Percentiles rank a stretch among this genome's conserved stretches.
These are phyloP conservation scores for Oryza meyeriana DNA, from an alignment of 176 grass and related monocot genomes.

Conservation along the genomic window DNA sequence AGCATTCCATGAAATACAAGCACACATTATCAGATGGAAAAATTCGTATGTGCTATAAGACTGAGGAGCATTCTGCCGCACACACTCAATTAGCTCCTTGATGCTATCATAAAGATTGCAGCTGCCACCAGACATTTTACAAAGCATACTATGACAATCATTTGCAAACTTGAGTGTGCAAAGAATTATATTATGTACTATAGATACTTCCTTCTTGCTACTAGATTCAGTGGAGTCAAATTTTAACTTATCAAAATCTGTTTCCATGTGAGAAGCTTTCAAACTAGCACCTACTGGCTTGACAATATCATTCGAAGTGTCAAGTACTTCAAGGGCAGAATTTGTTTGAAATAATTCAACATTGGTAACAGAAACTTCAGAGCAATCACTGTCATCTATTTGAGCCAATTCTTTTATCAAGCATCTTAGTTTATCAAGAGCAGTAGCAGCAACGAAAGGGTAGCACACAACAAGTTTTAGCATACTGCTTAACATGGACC, in stretches of 20 bases:
- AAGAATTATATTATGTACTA: conserved; percentile 33
- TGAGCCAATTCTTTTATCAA: conserved; percentile 47
- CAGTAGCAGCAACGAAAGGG: conserved; percentile 47
- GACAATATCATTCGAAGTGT: conserved; percentile 16
- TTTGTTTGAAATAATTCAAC: conserved; percentile 27
- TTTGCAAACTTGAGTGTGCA: conserved; percentile 56
- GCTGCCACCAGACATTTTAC: conserved; percentile 26
- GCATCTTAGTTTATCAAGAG: conserved; percentile 55
- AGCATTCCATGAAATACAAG: conserved; percentile 29
- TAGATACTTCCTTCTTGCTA: conserved; percentile 4
- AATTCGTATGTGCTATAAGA: conserved; percentile 55
- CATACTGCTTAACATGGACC: conserved; percentile 45
- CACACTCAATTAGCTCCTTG: conserved; percentile 43
- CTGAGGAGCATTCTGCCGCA: conserved; percentile 44
- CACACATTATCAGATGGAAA: conserved; percentile 52
- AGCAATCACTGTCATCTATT: conserved; percentile 29
- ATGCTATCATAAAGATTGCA: conserved; percentile 43
- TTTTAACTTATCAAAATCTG: conserved; percentile 11
- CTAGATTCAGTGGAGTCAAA: conserved; percentile 14
- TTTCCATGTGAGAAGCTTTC: conserved; percentile 25
- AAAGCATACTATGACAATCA: conserved; percentile 50
- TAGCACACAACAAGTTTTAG: conserved; percentile 59
- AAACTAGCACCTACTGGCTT: not conserved
- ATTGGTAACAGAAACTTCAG: not conserved
- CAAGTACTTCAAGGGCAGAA: conserved; percentile 10